Conservation (phyloP, 1,284 basidiomycete genomes). For the Butyriboletus appendiculatus region DNA sequence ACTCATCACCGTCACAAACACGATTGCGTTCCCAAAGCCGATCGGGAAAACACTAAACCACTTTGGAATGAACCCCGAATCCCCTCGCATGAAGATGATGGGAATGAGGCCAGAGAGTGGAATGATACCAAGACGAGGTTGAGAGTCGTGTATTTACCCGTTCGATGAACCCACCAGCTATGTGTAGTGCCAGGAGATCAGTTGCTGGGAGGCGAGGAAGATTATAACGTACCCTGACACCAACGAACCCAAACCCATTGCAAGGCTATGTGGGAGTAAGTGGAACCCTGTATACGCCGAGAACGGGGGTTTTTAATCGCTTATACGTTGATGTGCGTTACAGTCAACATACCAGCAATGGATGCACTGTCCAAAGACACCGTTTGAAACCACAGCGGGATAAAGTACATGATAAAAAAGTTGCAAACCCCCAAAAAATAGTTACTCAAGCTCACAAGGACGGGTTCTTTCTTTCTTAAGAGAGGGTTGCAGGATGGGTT, state of each 20-base stretch:
- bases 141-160: constrained; percentile 15
- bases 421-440: constrained; percentile 17
- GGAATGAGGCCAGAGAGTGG: constrained; percentile 11
- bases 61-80: background rate
- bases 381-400: constrained; percentile 23
- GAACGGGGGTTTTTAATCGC: background rate
- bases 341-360: constrained; percentile 10
- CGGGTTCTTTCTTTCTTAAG: constrained; percentile 12
- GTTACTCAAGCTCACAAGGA: constrained; percentile 17
- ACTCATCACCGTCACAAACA: constrained; percentile 16
- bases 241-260: constrained; percentile 17
- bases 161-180: constrained; percentile 21
- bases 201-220: background rate
- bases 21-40: constrained; percentile 14
- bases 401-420: constrained; percentile 16
- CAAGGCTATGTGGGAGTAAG: constrained; percentile 18
- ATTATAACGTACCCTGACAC: constrained; percentile 1
- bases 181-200: background rate
- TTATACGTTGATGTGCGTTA: background rate
- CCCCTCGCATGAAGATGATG: constrained; percentile 9
- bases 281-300: constrained; percentile 10
- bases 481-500: constrained; percentile 14
- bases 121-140: constrained; percentile 17
- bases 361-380: constrained; percentile 16
- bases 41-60: constrained; percentile 17